Conservation (phyloP, 1,284 basidiomycete genomes). For the Sparassis latifolia region DNA sequence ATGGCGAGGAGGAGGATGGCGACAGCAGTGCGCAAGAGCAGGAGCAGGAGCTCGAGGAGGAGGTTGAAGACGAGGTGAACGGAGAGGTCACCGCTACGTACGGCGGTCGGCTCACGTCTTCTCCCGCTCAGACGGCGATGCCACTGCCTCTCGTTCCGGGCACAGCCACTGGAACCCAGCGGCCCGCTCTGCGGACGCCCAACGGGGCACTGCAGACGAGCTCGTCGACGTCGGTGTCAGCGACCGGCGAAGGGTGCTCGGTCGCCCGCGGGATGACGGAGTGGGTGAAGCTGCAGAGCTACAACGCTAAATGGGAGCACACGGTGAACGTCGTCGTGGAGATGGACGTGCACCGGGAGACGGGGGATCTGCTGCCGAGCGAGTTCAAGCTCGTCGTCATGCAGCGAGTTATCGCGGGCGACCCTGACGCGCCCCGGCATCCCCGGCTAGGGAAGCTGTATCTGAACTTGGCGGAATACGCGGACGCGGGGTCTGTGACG, state of each 20-base stretch:
- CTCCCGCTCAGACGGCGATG: neutral
- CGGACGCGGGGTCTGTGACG: slow-evolving; percentile 53
- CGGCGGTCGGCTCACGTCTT: slow-evolving; percentile 3
- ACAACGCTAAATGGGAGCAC: slow-evolving; percentile 54
- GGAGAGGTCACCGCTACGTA: slow-evolving; percentile 3
- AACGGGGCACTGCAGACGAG: slow-evolving; percentile 7
- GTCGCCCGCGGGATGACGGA: slow-evolving; percentile 48
- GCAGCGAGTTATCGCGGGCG: slow-evolving; percentile 45
- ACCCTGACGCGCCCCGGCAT: slow-evolving; percentile 44
- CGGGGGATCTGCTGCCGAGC: slow-evolving; percentile 44
- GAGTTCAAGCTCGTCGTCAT: slow-evolving; percentile 62
- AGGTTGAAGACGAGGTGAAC: neutral
- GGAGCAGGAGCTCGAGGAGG: slow-evolving; percentile 2
- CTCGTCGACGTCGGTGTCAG: slow-evolving; percentile 5
- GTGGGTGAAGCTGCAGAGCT: slow-evolving; percentile 51
- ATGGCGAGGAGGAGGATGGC: slow-evolving; percentile 11
- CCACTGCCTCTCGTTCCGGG: slow-evolving; percentile 5
- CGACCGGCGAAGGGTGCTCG: slow-evolving; percentile 5
- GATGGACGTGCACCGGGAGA: slow-evolving; percentile 55
- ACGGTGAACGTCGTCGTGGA: slow-evolving; percentile 51
- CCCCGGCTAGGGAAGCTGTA: slow-evolving; percentile 59
- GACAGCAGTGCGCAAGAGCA: slow-evolving; percentile 19
- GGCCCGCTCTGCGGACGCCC: slow-evolving; percentile 1
- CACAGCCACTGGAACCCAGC: slow-evolving; percentile 5
- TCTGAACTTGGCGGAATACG: slow-evolving; percentile 75